phyloP scores from a whole-genome alignment of 108 stramenopile genomes.

The Skeletonema potamos region DNA sequence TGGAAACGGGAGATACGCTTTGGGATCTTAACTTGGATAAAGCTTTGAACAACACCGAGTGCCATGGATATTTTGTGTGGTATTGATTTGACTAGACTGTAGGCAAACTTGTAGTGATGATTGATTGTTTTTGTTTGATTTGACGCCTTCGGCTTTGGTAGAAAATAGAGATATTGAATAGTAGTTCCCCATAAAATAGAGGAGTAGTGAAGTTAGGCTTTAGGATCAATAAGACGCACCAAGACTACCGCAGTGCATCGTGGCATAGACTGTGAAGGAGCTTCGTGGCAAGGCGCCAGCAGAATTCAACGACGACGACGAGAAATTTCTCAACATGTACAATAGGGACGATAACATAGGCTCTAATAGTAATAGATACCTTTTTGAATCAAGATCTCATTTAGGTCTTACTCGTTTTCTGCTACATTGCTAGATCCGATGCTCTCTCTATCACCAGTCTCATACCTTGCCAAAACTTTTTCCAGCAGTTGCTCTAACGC shows the following conservation, averaged over 20 bases:
- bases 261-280: too few relatives aligned
- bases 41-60: constrained; percentile 23
- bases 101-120: not conserved
- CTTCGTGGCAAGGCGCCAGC: too few relatives aligned
- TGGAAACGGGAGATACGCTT: constrained; percentile 14
- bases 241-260: too few relatives aligned
- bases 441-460: not conserved
- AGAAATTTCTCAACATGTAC: too few relatives aligned
- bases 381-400: not conserved
- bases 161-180: not conserved
- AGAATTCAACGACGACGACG: too few relatives aligned
- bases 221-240: too few relatives aligned
- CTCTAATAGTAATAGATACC: too few relatives aligned
- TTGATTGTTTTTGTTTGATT: not conserved
- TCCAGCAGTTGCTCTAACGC: constrained; percentile 41
- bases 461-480: not conserved
- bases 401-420: not conserved
- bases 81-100: too few relatives aligned
- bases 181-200: too few relatives aligned
- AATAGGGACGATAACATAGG: too few relatives aligned
- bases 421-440: not conserved
- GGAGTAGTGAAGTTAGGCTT: too few relatives aligned
- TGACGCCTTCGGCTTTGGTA: not conserved
- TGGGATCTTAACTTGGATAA: constrained; percentile 37
- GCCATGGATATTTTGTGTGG: constrained; percentile 1